Evolutionary conservation across 108 stramenopile species (phyloP), one percentile per base, ranked within the genome.

Genomic region (Epithemia pelagica): DNA sequence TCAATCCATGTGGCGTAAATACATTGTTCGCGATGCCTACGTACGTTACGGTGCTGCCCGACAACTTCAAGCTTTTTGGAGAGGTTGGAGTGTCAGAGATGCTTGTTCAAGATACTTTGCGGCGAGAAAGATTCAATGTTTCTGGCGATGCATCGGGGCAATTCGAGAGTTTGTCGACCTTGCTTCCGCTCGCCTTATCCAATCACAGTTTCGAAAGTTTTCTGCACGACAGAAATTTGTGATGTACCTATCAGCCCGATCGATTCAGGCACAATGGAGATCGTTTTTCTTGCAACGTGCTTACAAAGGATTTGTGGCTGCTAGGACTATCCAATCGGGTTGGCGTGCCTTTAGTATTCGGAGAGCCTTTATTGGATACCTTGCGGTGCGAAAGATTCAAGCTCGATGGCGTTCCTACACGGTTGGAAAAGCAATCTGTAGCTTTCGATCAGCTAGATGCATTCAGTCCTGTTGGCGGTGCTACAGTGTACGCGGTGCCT

Each of bases 91-190:
- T 58, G 26, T 27, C 8, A 7, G 21, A 58, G 21, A 23, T 26
- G 26, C 5, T 7, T 27, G 22, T 26, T 5, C 20, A 10, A n/a
- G 27, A 61, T 61, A n/a, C 30, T 26, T n/a, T 61, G 61, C 61
- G 7, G 83, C 83, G 27, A 58, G 27, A 28, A 69, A 68, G 46
- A 82, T 85, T 27, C 80, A 81, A 66, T 66, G 58, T 33, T 67
- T 58, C 2, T 86, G 85, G 85, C 62, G 85, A 52, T 68, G 30
- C 28, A n/a, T 27, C 25, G 21, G 3, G 56, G 56, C 25, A n/a
- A 57, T 57, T 57, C 56, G 25, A 26, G 18, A 26, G 25, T 57
- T 57, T 57, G 56, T 57, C 25, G 56, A 23, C n/a, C 56, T 26
- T 18, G 26, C 25, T 27, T 23, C 56, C 3, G 56, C 56, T 5